Percentiles rank a stretch among this genome's conserved stretches.
Evolutionary conservation across 2,329 filamentous ascomycete species (phyloP).

Genomic region (Phyllosticta citriasiana): DNA sequence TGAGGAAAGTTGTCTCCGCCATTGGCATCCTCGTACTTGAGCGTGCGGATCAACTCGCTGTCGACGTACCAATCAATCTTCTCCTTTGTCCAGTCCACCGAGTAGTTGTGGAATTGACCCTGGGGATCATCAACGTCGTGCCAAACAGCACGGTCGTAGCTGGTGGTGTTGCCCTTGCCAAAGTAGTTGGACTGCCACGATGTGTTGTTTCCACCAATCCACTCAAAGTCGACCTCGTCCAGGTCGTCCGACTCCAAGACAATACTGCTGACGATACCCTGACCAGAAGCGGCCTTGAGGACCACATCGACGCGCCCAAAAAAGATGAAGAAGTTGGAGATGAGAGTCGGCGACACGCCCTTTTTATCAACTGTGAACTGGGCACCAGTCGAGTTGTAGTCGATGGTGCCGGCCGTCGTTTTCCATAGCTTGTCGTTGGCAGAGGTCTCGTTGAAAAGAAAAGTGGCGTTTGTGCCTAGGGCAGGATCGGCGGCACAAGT

Average conservation of each 20-base stretch:
- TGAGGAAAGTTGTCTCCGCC: conserved; percentile 55
- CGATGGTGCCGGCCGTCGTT: conserved; percentile 54
- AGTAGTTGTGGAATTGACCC: conserved; percentile 31
- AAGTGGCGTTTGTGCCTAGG: conserved; percentile 49
- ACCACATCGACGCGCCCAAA: conserved; percentile 42
- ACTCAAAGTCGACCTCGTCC: conserved; percentile 47
- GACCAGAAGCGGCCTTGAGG: conserved; percentile 38
- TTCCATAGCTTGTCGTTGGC: conserved; percentile 46
- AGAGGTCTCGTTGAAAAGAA: conserved; percentile 45
- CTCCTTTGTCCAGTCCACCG: conserved; percentile 56
- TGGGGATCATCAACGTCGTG: conserved; percentile 22
- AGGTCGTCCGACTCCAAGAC: conserved; percentile 43
- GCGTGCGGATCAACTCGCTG: conserved; percentile 49
- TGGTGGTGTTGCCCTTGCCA: conserved; percentile 45
- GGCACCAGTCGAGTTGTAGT: conserved; percentile 54
- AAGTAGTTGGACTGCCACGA: conserved; percentile 44
- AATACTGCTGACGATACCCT: conserved; percentile 41
- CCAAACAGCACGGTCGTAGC: conserved; percentile 37
- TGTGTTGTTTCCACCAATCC: conserved; percentile 28
- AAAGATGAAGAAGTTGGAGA: conserved; percentile 48
- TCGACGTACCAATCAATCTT: conserved; percentile 57
- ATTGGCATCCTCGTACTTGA: conserved; percentile 50
- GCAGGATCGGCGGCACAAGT: conserved; percentile 64
- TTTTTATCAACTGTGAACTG: conserved; percentile 60
- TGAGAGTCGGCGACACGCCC: conserved; percentile 67